Percentiles rank a stretch among this genome's conserved stretches.
Evolutionary conservation across 768 basidiomycete species (phyloP).

Genomic region (Stropharia rugosoannulata): DNA sequence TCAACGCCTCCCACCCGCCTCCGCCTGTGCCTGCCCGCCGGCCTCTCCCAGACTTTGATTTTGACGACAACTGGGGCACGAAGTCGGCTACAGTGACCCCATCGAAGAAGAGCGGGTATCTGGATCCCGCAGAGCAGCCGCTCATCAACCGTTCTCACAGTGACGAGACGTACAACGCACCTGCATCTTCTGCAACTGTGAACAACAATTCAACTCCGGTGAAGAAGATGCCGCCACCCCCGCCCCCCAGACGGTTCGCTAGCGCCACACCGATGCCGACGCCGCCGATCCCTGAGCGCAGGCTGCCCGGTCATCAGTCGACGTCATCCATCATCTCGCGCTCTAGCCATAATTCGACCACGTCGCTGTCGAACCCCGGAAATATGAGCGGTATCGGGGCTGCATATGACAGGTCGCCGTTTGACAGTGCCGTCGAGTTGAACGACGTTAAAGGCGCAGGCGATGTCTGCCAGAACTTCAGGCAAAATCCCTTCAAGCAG

Average conservation of each 20-base stretch:
- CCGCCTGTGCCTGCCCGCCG: background rate
- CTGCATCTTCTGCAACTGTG: background rate
- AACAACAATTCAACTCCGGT: slow-evolving; percentile 11
- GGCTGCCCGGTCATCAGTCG: background rate
- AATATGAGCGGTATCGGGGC: slow-evolving; percentile 8
- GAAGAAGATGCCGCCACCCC: slow-evolving; percentile 62
- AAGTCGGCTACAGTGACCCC: background rate
- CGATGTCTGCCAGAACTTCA: slow-evolving; percentile 48
- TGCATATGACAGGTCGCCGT: slow-evolving; percentile 55
- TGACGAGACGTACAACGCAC: slow-evolving; percentile 9
- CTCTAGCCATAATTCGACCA: background rate
- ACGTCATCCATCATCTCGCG: background rate
- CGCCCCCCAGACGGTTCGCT: slow-evolving; percentile 55
- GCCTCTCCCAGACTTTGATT: background rate
- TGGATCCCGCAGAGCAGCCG: slow-evolving; percentile 22
- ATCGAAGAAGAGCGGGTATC: slow-evolving; percentile 11
- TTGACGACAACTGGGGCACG: slow-evolving; percentile 6
- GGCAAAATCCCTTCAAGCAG: slow-evolving; percentile 66
- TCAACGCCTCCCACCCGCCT: background rate
- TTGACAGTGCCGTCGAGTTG: slow-evolving; percentile 60
- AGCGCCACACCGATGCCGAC: slow-evolving; percentile 26
- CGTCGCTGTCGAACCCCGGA: slow-evolving; percentile 13
- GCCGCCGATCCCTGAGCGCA: slow-evolving; percentile 46
- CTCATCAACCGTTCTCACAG: slow-evolving; percentile 23
- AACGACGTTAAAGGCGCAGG: slow-evolving; percentile 4